Percentiles rank a stretch among this genome's conserved stretches.
These are phyloP conservation scores for Plasmodium berghei DNA, from an alignment of 169 alveolate species.

Conservation along the genomic window DNA sequence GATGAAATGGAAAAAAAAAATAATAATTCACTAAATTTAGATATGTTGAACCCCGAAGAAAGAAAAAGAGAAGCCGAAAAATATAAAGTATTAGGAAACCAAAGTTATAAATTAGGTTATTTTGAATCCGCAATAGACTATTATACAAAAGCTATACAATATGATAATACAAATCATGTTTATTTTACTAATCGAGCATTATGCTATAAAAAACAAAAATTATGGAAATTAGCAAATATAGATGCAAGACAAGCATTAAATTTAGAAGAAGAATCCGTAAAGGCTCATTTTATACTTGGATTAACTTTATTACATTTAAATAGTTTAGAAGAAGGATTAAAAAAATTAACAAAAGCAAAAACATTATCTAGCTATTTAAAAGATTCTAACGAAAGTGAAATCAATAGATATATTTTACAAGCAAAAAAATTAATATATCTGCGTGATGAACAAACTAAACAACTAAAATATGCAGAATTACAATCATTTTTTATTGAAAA, in stretches of 20 bases:
- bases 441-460: constrained; percentile 79
- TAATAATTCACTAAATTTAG: constrained; percentile 18
- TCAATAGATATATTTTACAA: constrained; percentile 81
- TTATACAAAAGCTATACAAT: constrained; percentile 86
- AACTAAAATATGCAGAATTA: constrained; percentile 62
- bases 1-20: constrained; percentile 35
- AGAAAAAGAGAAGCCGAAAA: constrained; percentile 82
- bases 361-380: constrained; percentile 83
- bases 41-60: constrained; percentile 68
- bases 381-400: constrained; percentile 82
- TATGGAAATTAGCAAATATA: constrained; percentile 85
- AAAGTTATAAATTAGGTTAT: constrained; percentile 88
- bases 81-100: constrained; percentile 84
- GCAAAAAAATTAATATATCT: constrained; percentile 82
- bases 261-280: constrained; percentile 87
- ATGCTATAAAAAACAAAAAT: constrained; percentile 85
- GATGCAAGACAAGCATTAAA: constrained; percentile 87
- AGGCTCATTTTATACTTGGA: constrained; percentile 89
- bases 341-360: constrained; percentile 84
- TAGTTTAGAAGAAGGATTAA: constrained; percentile 84
- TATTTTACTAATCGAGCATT: constrained; percentile 89
- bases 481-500: constrained; percentile 67
- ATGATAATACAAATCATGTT: constrained; percentile 84
- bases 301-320: constrained; percentile 88
- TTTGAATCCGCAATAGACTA: constrained; percentile 88